Evolutionary conservation across 202 grass and related monocot genomes (phyloP), one percentile per base, ranked within the genome.

Genomic region (Panicum virgatum): DNA sequence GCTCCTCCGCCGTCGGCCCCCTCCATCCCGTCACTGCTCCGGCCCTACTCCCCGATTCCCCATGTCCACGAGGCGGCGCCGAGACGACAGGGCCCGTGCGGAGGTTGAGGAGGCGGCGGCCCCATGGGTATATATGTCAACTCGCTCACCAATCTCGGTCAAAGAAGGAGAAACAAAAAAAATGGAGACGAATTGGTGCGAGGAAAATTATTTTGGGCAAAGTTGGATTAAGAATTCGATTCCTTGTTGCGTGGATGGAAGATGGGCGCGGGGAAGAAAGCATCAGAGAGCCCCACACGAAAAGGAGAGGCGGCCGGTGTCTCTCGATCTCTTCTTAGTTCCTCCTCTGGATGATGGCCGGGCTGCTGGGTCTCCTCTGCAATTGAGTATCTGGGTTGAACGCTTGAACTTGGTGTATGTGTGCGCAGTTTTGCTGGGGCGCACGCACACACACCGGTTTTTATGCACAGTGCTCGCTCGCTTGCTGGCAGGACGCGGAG

Each of bases 291-390:
- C 72, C 77, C 87, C 72, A 80, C 77, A 10, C 16, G 38, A 59
- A 86, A 86, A 86, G 83, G 78, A 86, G 78, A 78, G 83, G 87
- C 59, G 83, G 87, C 59, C 66, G 51, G n/a, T 72, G 39, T 69
- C 74, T 18, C 81, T 38, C 30, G 64, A 63, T 25, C 27, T 20
- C 79, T 53, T n/a, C 10, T 8, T 45, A 34, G 37, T 22, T 3
- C 18, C 22, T 11, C 7, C 40, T 43, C 39, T 1, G 0, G 7
- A 1, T 5, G 7, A 14, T 7, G 6, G 7, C 22, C 9, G 53
- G 25, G 25, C 32, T 47, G 25, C 32, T 47, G 12, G 29, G 20
- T 1, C n/a, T 34, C 11, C 6, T 45, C 12, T 10, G 18, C n/a
- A 54, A 1, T 80, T 45, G 22, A 73, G 72, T 66, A 25, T 26